Percentiles rank a stretch among this genome's conserved stretches.
Evolutionary conservation across 805 yeast species (phyloP).

Genomic region (Myxozyma lipomycoides): DNA sequence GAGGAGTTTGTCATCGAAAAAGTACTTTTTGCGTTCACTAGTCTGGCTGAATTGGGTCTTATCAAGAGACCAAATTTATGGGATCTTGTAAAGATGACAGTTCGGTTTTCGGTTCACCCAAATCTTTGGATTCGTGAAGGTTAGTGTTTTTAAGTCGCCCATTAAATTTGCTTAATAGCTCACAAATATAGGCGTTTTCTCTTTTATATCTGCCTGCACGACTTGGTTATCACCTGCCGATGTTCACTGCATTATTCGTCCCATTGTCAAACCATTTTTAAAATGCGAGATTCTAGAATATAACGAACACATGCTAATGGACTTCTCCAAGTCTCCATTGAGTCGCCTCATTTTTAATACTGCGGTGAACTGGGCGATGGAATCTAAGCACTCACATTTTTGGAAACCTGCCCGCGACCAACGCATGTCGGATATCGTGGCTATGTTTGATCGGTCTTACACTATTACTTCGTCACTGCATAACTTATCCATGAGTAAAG

Average conservation of each 20-base stretch:
- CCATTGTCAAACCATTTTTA: conserved; percentile 70
- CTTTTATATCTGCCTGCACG: conserved; percentile 59
- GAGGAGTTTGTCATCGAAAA: conserved; percentile 77
- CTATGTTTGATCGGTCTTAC: conserved; percentile 23
- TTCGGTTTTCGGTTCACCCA: conserved; percentile 73
- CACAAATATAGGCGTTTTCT: conserved; percentile 44
- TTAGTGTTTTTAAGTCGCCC: not conserved
- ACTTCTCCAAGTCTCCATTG: conserved; percentile 65
- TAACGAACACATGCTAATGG: conserved; percentile 59
- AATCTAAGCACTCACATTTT: conserved; percentile 64
- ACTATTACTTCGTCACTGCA: conserved; percentile 23
- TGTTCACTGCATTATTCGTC: conserved; percentile 74
- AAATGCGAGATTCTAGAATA: conserved; percentile 71
- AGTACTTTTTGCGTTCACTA: conserved; percentile 58
- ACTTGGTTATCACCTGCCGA: conserved; percentile 69
- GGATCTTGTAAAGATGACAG: conserved; percentile 50
- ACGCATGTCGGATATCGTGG: conserved; percentile 25
- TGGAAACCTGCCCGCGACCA: conserved; percentile 52
- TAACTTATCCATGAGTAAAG: conserved; percentile 13
- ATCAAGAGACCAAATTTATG: conserved; percentile 50
- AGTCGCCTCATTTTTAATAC: conserved; percentile 61
- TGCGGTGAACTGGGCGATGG: conserved; percentile 66
- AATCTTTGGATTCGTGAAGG: conserved; percentile 76
- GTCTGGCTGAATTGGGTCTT: conserved; percentile 54
- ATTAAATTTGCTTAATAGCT: not conserved